Conservation (phyloP, 768 basidiomycete genomes). For the Psilocybe subaeruginosa region DNA sequence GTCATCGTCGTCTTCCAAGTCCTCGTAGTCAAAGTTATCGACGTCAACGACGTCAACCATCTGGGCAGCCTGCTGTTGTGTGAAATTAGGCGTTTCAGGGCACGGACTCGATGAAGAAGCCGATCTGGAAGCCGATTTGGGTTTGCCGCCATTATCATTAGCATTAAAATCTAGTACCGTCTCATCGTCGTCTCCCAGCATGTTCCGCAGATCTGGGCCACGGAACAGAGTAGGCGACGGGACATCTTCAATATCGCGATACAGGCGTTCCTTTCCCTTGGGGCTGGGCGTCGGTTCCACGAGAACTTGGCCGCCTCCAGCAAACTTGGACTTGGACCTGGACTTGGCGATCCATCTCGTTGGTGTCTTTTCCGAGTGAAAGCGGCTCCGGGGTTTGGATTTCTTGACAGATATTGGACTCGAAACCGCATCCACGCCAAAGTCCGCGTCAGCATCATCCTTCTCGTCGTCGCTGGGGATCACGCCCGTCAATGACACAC, state of each 20-base stretch:
- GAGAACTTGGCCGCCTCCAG: slow-evolving; percentile 7
- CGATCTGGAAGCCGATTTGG: slow-evolving; percentile 22
- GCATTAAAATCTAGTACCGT: slow-evolving; percentile 9
- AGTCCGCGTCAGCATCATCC: slow-evolving; percentile 14
- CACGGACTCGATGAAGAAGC: slow-evolving; percentile 36
- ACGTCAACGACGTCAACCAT: slow-evolving; percentile 26
- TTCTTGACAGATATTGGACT: slow-evolving; percentile 32
- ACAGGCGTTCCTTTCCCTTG: slow-evolving; percentile 3
- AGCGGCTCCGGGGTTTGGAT: slow-evolving; percentile 5
- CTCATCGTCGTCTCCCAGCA: slow-evolving; percentile 17
- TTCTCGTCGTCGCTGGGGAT: slow-evolving; percentile 24
- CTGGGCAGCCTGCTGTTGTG: not conserved
- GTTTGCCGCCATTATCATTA: not conserved
- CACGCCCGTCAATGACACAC: slow-evolving; percentile 7
- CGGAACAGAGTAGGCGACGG: slow-evolving; percentile 24
- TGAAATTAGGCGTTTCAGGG: slow-evolving; percentile 31
- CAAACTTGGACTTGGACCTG: not conserved
- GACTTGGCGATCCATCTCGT: not conserved
- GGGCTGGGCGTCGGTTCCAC: slow-evolving; percentile 24
- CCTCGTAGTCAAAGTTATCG: slow-evolving; percentile 23
- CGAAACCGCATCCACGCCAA: slow-evolving; percentile 28
- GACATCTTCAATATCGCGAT: slow-evolving; percentile 18
- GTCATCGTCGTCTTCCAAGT: slow-evolving; percentile 31
- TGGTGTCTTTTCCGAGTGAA: slow-evolving; percentile 13
- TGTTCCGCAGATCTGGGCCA: slow-evolving; percentile 27